phyloP scores from a whole-genome alignment of 192 early-diverging fungal species.

The Backusella circina region DNA sequence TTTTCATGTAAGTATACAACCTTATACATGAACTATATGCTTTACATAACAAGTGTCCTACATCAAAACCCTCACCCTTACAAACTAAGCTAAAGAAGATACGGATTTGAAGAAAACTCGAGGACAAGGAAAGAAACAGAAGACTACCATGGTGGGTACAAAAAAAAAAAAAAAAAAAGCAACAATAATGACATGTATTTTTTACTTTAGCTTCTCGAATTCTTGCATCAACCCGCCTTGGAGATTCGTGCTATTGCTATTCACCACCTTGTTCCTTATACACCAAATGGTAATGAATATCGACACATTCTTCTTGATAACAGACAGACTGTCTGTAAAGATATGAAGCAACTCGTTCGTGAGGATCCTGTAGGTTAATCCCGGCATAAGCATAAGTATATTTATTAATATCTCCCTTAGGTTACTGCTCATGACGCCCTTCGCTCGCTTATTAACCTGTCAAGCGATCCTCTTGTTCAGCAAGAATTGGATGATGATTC shows the following conservation, averaged over 20 bases:
- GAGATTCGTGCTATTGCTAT: conserved; percentile 81
- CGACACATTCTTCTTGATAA: conserved; percentile 56
- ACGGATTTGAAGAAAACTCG: no score
- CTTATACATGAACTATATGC: no score
- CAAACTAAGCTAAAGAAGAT: no score
- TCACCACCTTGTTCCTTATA: conserved; percentile 72
- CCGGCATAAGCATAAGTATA: no score
- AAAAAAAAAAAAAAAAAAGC: neutral
- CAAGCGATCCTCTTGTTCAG: conserved; percentile 60
- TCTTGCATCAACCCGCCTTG: conserved; percentile 66
- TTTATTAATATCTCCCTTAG: conserved; percentile 32
- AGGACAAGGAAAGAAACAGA: no score
- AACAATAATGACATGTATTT: neutral
- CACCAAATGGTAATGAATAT: conserved; percentile 53
- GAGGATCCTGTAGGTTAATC: conserved; percentile 56
- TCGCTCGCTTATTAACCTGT: conserved; percentile 81
- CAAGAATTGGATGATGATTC: conserved; percentile 64
- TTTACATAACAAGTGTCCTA: no score
- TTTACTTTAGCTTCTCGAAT: conserved; percentile 70
- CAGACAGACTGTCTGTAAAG: conserved; percentile 58
- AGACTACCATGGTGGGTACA: neutral
- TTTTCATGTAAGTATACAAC: no score
- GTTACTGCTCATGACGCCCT: conserved; percentile 81
- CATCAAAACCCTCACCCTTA: no score
- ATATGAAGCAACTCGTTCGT: conserved; percentile 63